Evolutionary conservation across 306 rosid species (phyloP), one percentile per base, ranked within the genome.

Genomic region (Cicer judaicum): DNA sequence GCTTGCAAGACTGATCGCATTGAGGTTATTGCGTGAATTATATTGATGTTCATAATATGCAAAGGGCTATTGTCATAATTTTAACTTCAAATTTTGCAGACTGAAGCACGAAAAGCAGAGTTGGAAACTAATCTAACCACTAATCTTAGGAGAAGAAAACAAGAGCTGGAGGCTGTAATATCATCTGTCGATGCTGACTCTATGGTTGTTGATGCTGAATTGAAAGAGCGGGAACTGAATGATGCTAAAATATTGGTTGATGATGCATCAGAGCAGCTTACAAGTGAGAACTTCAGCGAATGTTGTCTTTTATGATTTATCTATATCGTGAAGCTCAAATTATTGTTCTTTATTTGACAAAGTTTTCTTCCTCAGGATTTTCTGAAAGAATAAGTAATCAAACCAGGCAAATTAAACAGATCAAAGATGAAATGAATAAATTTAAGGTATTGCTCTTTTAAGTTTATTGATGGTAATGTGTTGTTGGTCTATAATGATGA

Each of bases 91-190:
- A 59, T 76, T 74, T 81, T 78, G 71, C 82, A 94, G 98, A 90
- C 88, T 68, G 98, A 91, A 85, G 79, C 96, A 39, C 88, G 95
- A 77, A 94, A 90, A 81, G 92, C 98, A 8, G 97, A 91, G 91
- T 91, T 94, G 55, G 98, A 94, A 79, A 90, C 97, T 63, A 94
- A 94, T 86, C 84, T 94, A 72, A 88, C 96, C n/a, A 91, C 97
- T 60, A 94, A 94, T 84, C 98, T 94, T 55, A 86, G 88, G 88
- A 90, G 96, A 82, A 87, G 97, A 80, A 94, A 79, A 84, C 97
- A 91, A 86, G 98, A 94, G 83, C 76, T 94, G 82, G 98, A 94
- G 79, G 90, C 89, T 53, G 85, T 86, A 39, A 82, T 90, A 81
- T 90, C 89, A 62, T 74, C 93, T 10, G 96, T 82, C 52, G 93